These are phyloP conservation scores for Maudiozyma pseudohumilis DNA, from an alignment of 805 yeast genomes.

Conservation along the genomic window DNA sequence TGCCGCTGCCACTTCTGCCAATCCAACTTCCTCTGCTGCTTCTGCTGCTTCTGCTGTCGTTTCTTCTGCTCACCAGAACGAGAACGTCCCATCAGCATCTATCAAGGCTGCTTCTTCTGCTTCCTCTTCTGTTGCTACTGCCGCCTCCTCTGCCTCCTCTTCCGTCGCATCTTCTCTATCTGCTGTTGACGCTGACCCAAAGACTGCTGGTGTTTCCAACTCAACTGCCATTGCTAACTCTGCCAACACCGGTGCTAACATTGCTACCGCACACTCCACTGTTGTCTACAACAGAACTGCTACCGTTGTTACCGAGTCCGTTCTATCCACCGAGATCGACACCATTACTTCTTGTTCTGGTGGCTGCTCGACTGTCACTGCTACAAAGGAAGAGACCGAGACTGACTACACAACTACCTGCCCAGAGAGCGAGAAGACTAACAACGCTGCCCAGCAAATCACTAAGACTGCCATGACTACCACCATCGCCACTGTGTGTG, in stretches of 20 bases:
- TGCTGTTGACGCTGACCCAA: not conserved
- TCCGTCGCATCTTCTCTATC: not conserved
- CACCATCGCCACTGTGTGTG: slow-evolving; percentile 7
- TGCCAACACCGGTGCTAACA: not conserved
- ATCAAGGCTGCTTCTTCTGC: not conserved
- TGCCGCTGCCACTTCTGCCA: not conserved
- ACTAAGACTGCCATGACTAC: slow-evolving; percentile 1
- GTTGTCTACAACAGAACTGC: not conserved
- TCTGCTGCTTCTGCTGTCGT: not conserved
- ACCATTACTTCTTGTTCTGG: slow-evolving; percentile 1
- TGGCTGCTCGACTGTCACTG: not conserved
- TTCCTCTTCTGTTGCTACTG: not conserved
- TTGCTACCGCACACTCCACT: not conserved
- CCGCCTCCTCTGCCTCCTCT: not conserved
- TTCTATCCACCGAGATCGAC: not conserved
- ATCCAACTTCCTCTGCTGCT: not conserved
- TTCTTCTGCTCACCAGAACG: not conserved
- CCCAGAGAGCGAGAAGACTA: not conserved
- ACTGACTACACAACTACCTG: not conserved
- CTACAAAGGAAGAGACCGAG: not conserved
- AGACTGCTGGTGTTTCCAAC: not conserved
- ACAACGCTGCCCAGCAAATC: not conserved
- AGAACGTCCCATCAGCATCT: not conserved
- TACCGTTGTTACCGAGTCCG: not conserved
- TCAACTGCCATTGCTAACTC: not conserved